phyloP scores from a whole-genome alignment of 805 yeast genomes.

The Kazachstania viticola region DNA sequence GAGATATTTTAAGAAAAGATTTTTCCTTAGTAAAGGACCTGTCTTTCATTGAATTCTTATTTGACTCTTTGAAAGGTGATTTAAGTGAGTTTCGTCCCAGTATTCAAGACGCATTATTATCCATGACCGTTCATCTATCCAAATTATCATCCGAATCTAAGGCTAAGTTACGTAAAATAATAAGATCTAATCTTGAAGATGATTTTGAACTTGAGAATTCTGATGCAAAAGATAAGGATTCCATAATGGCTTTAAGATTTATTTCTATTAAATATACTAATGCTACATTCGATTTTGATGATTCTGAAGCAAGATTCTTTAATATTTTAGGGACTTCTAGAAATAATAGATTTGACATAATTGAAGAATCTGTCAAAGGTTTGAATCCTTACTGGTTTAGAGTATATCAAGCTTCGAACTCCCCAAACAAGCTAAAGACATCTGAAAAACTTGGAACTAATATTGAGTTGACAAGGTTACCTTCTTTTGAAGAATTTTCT shows the following conservation, averaged over 20 bases:
- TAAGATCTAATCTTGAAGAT: slow-evolving; percentile 28
- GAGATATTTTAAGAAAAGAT: slow-evolving; percentile 45
- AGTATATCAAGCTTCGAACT: slow-evolving; percentile 36
- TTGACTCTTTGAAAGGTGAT: slow-evolving; percentile 61
- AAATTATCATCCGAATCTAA: slow-evolving; percentile 31
- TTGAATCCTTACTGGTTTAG: slow-evolving; percentile 75
- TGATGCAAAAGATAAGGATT: slow-evolving; percentile 18
- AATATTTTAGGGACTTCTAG: slow-evolving; percentile 54
- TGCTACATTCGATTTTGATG: slow-evolving; percentile 52
- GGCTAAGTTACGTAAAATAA: slow-evolving; percentile 30
- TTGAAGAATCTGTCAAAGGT: slow-evolving; percentile 73
- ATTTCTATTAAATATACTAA: slow-evolving; percentile 56
- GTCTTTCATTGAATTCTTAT: slow-evolving; percentile 49
- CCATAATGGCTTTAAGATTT: slow-evolving; percentile 44
- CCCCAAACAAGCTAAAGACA: slow-evolving; percentile 23
- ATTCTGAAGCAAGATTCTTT: slow-evolving; percentile 53
- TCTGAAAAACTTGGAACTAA: slow-evolving; percentile 33
- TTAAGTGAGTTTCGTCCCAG: slow-evolving; percentile 48
- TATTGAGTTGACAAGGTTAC: slow-evolving; percentile 34
- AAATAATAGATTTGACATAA: slow-evolving; percentile 53
- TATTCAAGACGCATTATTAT: slow-evolving; percentile 60
- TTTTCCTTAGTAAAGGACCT: slow-evolving; percentile 35
- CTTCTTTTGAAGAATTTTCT: slow-evolving; percentile 37
- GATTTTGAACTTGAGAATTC: slow-evolving; percentile 16
- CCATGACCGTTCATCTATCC: slow-evolving; percentile 40